Evolutionary conservation across 495 filamentous ascomycete genomes (phyloP), one percentile per base, ranked within the genome.

Genomic region (Tricharina praecox): DNA sequence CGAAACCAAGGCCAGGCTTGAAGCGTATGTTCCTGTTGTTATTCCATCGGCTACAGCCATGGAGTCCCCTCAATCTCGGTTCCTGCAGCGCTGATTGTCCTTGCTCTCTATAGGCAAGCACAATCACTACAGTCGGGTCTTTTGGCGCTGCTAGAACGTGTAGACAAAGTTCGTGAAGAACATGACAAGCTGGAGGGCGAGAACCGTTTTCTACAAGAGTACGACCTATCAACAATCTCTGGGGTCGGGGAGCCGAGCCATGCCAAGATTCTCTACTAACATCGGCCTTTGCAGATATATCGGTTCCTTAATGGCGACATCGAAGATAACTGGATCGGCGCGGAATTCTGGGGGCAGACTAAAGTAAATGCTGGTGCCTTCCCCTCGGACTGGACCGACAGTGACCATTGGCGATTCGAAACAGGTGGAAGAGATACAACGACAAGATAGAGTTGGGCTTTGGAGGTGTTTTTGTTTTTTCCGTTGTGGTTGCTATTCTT

Each of bases 201-300:
- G 58, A 97, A 97, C 70, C 84, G 79, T 57, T 93, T 94, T 54
- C 65, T 97, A 10, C 92, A 96, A 60, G 82, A 88, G 59, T 87
- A 87, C 62, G 53, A 30, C 40, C 13, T 49, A 68, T 71, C 50
- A 69, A 68, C 39, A 46, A 39, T 47, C 28, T 16, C 25, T 18
- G 37, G 37, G n/a, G n/a, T n/a, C n/a, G n/a, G n/a, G 18, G 3
- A 21, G 20, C n/a, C 21, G 15, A 1, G 37, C 10, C 40, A 37
- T 18, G 8, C 7, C 8, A 37, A 37, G 34, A 37, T 18, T 11
- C 18, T 15, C 4, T 9, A 37, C 34, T 18, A 16, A 33, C 19
- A 28, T 48, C 47, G 54, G 62, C 52, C 34, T 28, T 23, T 19
- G 30, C 40, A 68, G 69, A 47, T 73, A 73, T 51, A 85, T 85